phyloP scores from a whole-genome alignment of 768 basidiomycete species.

The Panaeolus papilionaceus region DNA sequence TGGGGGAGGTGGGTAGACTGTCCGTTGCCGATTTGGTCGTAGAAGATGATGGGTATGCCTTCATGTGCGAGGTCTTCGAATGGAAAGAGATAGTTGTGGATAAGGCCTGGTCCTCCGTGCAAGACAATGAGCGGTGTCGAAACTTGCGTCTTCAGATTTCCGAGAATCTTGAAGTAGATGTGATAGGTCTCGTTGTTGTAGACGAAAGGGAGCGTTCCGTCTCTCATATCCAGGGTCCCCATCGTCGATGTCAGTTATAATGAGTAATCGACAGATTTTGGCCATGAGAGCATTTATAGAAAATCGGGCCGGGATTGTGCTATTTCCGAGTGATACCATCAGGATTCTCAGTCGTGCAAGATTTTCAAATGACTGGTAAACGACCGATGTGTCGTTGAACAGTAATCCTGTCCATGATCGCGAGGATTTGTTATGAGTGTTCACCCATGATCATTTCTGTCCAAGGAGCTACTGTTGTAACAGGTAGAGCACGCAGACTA shows the following conservation, averaged over 20 bases:
- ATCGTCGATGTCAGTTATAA: background rate
- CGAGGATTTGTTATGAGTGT: too few relatives aligned
- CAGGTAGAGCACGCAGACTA: too few relatives aligned
- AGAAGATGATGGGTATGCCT: slow-evolving; percentile 54
- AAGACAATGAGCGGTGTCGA: slow-evolving; percentile 52
- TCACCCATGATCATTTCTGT: too few relatives aligned
- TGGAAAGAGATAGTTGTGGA: slow-evolving; percentile 40
- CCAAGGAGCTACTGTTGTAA: too few relatives aligned
- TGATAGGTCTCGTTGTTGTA: slow-evolving; percentile 26
- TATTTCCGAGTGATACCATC: too few relatives aligned
- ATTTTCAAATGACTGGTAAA: too few relatives aligned
- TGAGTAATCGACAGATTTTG: too few relatives aligned
- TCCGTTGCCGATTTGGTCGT: slow-evolving; percentile 62
- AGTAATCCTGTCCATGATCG: too few relatives aligned
- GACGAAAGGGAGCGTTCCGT: slow-evolving; percentile 17
- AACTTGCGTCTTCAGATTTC: slow-evolving; percentile 39
- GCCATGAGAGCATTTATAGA: too few relatives aligned
- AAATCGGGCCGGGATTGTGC: too few relatives aligned
- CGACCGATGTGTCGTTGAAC: too few relatives aligned
- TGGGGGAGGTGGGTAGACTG: slow-evolving; percentile 55
- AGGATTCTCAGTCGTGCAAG: too few relatives aligned
- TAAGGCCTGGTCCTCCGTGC: slow-evolving; percentile 58
- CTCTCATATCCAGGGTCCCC: background rate
- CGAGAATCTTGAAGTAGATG: slow-evolving; percentile 55
- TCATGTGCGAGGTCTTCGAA: slow-evolving; percentile 20